These are phyloP conservation scores for Gossypium rotundifolium DNA, from an alignment of 345 rosid genomes.

Conservation along the genomic window DNA sequence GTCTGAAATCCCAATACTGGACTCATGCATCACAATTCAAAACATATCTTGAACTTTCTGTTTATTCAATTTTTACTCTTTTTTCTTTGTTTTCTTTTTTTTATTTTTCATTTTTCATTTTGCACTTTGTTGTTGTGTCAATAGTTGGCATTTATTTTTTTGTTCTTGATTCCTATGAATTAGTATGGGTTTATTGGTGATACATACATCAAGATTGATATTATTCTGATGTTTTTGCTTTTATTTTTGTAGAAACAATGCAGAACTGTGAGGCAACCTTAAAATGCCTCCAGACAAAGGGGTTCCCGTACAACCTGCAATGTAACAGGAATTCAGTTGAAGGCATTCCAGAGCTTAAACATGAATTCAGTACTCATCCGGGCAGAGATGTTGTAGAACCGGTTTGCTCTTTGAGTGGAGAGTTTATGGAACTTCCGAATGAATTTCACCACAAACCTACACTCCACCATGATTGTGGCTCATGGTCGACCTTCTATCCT, in stretches of 20 bases:
- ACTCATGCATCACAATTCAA: not conserved
- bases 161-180: not conserved
- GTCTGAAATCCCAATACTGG: not conserved
- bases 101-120: not conserved
- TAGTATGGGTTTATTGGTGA: not conserved
- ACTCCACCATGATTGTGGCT: slow-evolving; percentile 29
- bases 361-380: slow-evolving; percentile 24
- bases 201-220: not conserved
- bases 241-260: slow-evolving; percentile 33
- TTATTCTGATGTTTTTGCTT: not conserved
- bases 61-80: not conserved
- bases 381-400: slow-evolving; percentile 33
- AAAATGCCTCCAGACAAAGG: slow-evolving; percentile 40
- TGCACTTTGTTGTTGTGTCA: not conserved
- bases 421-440: slow-evolving; percentile 32
- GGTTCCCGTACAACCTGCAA: slow-evolving; percentile 30
- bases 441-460: slow-evolving; percentile 35
- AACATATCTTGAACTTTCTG: not conserved
- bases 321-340: slow-evolving; percentile 33
- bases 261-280: slow-evolving; percentile 48
- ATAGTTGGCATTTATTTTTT: not conserved
- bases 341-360: slow-evolving; percentile 31
- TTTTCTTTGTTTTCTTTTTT: not conserved
- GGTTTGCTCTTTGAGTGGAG: slow-evolving; percentile 21
- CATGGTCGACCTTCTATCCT: slow-evolving; percentile 40